Evolutionary conservation across 805 yeast genomes (phyloP).

Genomic region (Candida xyloterini): DNA sequence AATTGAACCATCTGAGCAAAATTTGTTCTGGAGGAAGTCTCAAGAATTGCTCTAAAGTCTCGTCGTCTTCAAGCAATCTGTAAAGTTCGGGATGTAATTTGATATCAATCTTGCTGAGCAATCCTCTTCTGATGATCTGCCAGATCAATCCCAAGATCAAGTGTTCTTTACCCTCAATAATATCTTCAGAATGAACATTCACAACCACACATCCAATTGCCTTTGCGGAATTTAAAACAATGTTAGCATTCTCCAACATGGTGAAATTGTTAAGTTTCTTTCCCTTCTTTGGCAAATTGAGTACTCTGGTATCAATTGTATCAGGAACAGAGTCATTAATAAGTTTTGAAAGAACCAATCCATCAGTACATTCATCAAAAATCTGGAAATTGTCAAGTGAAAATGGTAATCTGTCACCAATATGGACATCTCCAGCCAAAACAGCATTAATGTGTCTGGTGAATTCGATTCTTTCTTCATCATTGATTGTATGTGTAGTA

Average conservation of each 20-base stretch:
- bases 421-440: constrained; percentile 80
- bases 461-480: constrained; percentile 93
- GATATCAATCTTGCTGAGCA: constrained; percentile 91
- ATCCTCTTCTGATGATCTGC: constrained; percentile 97
- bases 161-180: constrained; percentile 89
- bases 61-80: constrained; percentile 92
- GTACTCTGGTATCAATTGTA: constrained; percentile 96
- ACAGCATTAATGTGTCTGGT: constrained; percentile 94
- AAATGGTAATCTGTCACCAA: constrained; percentile 84
- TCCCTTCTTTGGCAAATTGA: constrained; percentile 80
- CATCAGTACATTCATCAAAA: constrained; percentile 96
- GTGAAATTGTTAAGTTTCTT: constrained; percentile 88
- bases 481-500: constrained; percentile 93
- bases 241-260: constrained; percentile 95
- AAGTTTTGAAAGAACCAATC: constrained; percentile 85
- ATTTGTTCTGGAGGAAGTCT: constrained; percentile 98
- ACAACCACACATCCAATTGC: constrained; percentile 99
- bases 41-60: constrained; percentile 93
- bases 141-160: constrained; percentile 87
- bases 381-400: constrained; percentile 93
- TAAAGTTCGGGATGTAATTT: constrained; percentile 95
- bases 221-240: constrained; percentile 96
- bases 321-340: constrained; percentile 98
- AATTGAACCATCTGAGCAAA: constrained; percentile 94
- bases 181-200: constrained; percentile 94